Evolutionary conservation across 208 protist species (phyloP), one percentile per base, ranked within the genome.

Genomic region (Sergeia podlipaevii): DNA sequence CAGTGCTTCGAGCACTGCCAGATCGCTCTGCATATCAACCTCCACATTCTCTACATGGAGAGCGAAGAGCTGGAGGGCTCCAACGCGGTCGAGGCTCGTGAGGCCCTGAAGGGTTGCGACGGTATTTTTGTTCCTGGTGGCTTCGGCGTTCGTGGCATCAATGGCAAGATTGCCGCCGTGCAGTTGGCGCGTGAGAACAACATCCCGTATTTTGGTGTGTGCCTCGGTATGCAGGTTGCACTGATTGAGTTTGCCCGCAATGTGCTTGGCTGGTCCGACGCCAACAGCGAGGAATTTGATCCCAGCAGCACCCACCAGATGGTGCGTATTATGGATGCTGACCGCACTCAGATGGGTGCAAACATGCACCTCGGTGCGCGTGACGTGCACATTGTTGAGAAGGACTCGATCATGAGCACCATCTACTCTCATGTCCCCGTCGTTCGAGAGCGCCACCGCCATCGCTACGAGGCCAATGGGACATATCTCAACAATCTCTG

Each of bases 361-460:
- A 99, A 98, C 47, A 99, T 99, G 98, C 93, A 98, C 62, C 91
- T 99, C 5, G 98, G 98, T n/a, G 58, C 74, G 2, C 89, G 97
- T 51, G 54, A 72, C 0, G 95, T 95, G 52, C 73, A 89, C 72
- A 65, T 91, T 49, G 39, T 80, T 11, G 74, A 89, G 36, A 65
- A 73, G 55, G 53, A 75, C 11, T 93, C 77, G 20, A 67, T 71
- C 24, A 80, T 94, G 48, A 48, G 41, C 32, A 66, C 39, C 38
- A 86, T 98, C 36, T 98, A 99, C 81, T 80, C 78, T 26, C 79
- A 74, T 20, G 72, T 74, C 11, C 56, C 78, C 6, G 41, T 80
- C 10, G 69, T 99, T 13, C 38, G 80, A n/a, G 98, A 99, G 80
- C 91, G 98, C 28, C 97, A 99, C 70, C 91, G 98, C 27, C 97